These are phyloP conservation scores for Amaranthus tricolor DNA, from an alignment of 179 eudicot species.

Conservation along the genomic window DNA sequence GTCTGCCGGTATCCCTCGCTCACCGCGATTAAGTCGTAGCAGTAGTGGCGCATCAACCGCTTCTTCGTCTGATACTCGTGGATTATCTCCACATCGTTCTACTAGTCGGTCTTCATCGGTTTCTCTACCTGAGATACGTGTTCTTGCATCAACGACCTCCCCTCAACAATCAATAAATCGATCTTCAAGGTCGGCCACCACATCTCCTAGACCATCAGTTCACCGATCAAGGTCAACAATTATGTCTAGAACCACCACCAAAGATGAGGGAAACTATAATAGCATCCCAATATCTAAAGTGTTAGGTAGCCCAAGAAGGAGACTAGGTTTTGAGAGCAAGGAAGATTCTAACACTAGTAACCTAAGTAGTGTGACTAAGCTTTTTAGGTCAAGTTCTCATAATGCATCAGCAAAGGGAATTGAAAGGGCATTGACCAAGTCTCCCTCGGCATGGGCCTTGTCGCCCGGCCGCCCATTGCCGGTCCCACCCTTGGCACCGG, in stretches of 20 bases:
- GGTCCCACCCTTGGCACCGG: constrained; percentile 30
- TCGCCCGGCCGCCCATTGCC: constrained; percentile 51
- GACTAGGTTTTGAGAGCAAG: constrained; percentile 17
- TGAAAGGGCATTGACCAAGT: constrained; percentile 24
- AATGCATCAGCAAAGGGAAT: constrained; percentile 20
- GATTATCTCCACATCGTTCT: constrained; percentile 17
- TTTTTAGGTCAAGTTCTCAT: constrained; percentile 37
- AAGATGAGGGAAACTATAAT: constrained; percentile 21
- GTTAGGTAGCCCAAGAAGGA: constrained; percentile 21
- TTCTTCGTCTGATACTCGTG: constrained; percentile 14
- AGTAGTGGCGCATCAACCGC: constrained; percentile 22
- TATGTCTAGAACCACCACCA: constrained; percentile 21
- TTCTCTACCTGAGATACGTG: constrained; percentile 27
- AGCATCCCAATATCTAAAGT: constrained; percentile 21
- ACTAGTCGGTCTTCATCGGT: constrained; percentile 14
- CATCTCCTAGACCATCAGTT: constrained; percentile 41
- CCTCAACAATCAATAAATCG: constrained; percentile 22
- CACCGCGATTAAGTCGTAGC: constrained; percentile 31
- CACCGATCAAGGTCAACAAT: constrained; percentile 29
- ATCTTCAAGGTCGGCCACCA: constrained; percentile 32
- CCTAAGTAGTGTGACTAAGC: constrained; percentile 20
- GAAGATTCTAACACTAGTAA: neutral
- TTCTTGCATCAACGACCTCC: constrained; percentile 20
- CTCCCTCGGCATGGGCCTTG: constrained; percentile 82
- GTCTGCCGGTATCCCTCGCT: constrained; percentile 23